Conservation (phyloP, 169 alveolate genomes). For the Theileria parva region DNA sequence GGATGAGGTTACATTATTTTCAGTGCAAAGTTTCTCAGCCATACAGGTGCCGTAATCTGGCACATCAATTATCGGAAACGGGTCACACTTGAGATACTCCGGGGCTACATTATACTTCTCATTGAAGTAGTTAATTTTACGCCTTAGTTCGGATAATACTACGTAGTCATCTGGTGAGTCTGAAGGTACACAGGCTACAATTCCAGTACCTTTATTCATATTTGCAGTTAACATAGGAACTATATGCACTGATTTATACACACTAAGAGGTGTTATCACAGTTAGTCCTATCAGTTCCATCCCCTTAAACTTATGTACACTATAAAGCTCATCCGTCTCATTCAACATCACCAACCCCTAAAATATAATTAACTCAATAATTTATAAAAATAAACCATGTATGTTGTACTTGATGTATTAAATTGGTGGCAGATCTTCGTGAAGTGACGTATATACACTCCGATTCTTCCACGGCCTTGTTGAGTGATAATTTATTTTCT, state of each 20-base stretch:
- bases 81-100: constrained; percentile 83
- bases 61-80: constrained; percentile 88
- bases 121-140: constrained; percentile 80
- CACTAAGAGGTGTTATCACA: constrained; percentile 91
- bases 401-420: constrained; percentile 90
- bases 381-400: not conserved
- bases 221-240: constrained; percentile 97
- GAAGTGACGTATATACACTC: constrained; percentile 73
- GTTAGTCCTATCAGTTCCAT: constrained; percentile 90
- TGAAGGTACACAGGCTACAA: constrained; percentile 99
- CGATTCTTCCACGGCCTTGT: constrained; percentile 59
- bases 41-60: constrained; percentile 84
- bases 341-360: constrained; percentile 40
- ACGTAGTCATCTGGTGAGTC: constrained; percentile 99
- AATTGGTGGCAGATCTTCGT: constrained; percentile 78
- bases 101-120: constrained; percentile 73
- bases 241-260: constrained; percentile 88
- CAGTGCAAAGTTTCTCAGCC: constrained; percentile 78
- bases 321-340: constrained; percentile 40
- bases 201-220: constrained; percentile 97
- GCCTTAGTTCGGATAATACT: constrained; percentile 88
- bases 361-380: not conserved
- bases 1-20: constrained; percentile 85
- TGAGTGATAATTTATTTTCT: constrained; percentile 52
- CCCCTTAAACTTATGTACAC: constrained; percentile 80